Base-by-base conservation (phyloP, 2,329 filamentous ascomycete species). In the Aspergillus candidus region DNA sequence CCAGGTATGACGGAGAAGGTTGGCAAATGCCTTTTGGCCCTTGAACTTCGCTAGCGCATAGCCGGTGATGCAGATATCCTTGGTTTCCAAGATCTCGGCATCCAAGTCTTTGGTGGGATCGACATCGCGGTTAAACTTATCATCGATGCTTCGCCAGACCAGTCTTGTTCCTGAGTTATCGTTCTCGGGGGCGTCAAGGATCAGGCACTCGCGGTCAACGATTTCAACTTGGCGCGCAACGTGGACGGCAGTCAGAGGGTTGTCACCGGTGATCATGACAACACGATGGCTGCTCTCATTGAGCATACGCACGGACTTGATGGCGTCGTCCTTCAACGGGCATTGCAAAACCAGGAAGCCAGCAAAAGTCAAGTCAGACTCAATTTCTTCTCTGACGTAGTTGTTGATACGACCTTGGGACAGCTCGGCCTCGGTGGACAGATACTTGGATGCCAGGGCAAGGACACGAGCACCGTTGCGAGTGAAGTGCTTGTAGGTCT, bases 241-340 rank as follows among this genome's bases (percentile, higher is more conserved):
- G 62, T 98, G 91, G 10, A 95, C 88, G 53, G 93, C 93, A 33
- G 93, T 98, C 41, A 98, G 77, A 11, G 93, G 91, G 66, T 98
- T 98, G 67, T 98, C 93, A 63, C 93, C 93, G 48, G 93, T 98
- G 54, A 98, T 98, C 93, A 98, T 98, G 56, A 98, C 86, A 37
- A 95, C 89, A 57, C 93, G 88, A 68, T 98, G 93, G 70, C 90
- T 97, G 69, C 91, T 97, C 73, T 98, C 93, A 63, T 96, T 98
- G 57, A 98, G 78, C 88, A 97, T 96, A 53, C 86, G 88, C 33
- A 98, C 88, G 32, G 93, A 83, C 65, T 93, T 84, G 70, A 94
- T 86, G 37, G 93, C 93, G 65, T 98, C 93, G 18, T 95, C 90
- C 71, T 98, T 98, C 45, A 98, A 76, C 4, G 93, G 93, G 59